Evolutionary conservation across 116 monocot genomes (phyloP), one percentile per base, ranked within the genome.

Genomic region (Papilionanthe hybrid): DNA sequence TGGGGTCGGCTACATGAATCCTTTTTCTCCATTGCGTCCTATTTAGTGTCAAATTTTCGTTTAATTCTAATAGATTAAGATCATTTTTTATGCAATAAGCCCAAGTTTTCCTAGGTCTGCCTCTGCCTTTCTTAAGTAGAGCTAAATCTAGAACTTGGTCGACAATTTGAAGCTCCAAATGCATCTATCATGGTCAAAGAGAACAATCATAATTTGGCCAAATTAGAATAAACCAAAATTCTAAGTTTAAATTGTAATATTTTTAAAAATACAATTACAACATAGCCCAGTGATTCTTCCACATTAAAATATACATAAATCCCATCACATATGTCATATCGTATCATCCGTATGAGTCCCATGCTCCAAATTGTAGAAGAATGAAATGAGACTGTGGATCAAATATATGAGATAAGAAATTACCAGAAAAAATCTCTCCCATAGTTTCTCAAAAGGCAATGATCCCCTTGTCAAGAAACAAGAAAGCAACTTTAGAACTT

Each of bases 341-440:
- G 12, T 12, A 68, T 68, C 29, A 11, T 27, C 68, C 29, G 30
- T 68, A 23, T 25, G 5, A 65, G 27, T 68, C 30, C 29, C 30
- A 30, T 13, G 30, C 5, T 68, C 68, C 68, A 68, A 68, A 69
- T 37, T 30, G 12, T 69, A n/a, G 25, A 69, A 66, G 27, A 27
- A 66, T 4, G 66, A 27, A 2, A 20, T 4, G 60, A 60, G 9
- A n/a, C 60, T 13, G 10, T 5, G 69, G 13, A 69, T 32, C 22
- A 69, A 69, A 32, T 15, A 69, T 32, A 15, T 5, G 69, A 20
- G 18, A n/a, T 48, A 27, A 18, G 27, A 20, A 67, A 17, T 15
- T 85, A 90, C 90, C 90, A 81, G 71, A 76, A 90, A 87, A 83
- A 90, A 90, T 47, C 81, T 90, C 83, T 87, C 90, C 90, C 90